Evolutionary conservation across 2,329 filamentous ascomycete genomes (phyloP), one percentile per base, ranked within the genome.

Genomic region (Pseudogymnoascus sp.): DNA sequence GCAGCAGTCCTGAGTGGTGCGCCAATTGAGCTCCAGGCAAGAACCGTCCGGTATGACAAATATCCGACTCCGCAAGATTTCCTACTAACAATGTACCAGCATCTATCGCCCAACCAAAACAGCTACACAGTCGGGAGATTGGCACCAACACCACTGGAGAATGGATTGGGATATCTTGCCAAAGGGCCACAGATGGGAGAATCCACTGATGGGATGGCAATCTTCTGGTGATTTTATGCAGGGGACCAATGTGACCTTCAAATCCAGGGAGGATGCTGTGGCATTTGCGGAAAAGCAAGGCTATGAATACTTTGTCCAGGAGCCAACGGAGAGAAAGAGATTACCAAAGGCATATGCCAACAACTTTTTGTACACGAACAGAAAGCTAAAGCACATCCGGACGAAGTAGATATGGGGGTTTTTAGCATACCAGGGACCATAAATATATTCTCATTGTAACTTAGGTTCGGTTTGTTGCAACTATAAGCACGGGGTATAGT

Each of bases 301-400:
- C 36, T 99, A 99, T 74, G 93, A 99, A 74, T 99, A 96, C 77
- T 97, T 94, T 74, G 92, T 99, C 24, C 94, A 97, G 80, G 94
- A 97, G 78, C 93, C 94, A 36, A 95, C 97, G 72, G 84, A 85
- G 76, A 86, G 94, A 72, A 89, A 87, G 72, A 87, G 97, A 70
- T 79, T 85, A 13, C 90, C 92, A 64, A 99, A 99, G 84, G 89
- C 90, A 9, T 99, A 99, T 75, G 93, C 94, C 64, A 95, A 96
- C 77, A 96, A 97, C 79, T 99, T 97, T 76, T 73, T 92, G 66
- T 92, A 95, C 79, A 86, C 86, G 65, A 79, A 89, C 10, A 87
- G 84, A 76, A 94, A 93, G 83, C 79, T 97, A 74, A 97, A 97
- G 83, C 84, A 88, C 71, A 84, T 92, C 74, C 83, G 87, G 71